Evolutionary conservation across 139 green algal genomes (phyloP).

Genomic region (Mesotaenium endlicherianum): DNA sequence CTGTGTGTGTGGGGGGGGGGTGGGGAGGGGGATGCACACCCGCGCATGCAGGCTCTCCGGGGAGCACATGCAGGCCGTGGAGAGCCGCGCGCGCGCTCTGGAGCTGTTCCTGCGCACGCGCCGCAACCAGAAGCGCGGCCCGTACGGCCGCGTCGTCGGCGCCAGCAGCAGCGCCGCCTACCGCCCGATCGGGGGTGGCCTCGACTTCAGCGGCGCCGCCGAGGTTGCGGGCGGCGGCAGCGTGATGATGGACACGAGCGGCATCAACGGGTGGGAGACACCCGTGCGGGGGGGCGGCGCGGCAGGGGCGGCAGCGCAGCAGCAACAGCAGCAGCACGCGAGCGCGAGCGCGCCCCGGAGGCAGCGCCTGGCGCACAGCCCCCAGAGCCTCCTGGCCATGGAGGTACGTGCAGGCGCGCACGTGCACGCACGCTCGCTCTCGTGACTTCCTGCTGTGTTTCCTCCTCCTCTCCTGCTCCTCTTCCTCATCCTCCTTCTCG

Average conservation of each 20-base stretch:
- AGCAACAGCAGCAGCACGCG: background rate
- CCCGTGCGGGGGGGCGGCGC: background rate
- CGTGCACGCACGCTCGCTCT: background rate
- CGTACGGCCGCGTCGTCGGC: constrained; percentile 5
- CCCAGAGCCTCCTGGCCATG: background rate
- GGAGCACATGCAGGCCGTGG: constrained; percentile 17
- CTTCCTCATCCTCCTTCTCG: background rate
- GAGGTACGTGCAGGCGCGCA: background rate
- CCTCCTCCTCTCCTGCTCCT: background rate
- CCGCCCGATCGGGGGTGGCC: no score
- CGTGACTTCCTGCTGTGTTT: background rate
- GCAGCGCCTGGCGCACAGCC: background rate
- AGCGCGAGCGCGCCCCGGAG: background rate
- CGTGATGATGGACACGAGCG: no score
- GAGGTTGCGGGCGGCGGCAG: no score
- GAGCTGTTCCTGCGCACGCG: constrained; percentile 43
- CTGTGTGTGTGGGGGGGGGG: background rate
- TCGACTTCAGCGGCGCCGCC: no score
- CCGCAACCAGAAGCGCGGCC: constrained; percentile 14
- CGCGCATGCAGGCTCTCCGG: constrained; percentile 6
- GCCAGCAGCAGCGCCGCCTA: background rate
- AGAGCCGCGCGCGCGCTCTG: constrained; percentile 14
- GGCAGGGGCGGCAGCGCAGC: background rate
- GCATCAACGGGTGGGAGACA: no score
- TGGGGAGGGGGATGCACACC: no score